Conservation (phyloP, 1,284 basidiomycete genomes). For the Cutaneotrichosporon sp. region DNA sequence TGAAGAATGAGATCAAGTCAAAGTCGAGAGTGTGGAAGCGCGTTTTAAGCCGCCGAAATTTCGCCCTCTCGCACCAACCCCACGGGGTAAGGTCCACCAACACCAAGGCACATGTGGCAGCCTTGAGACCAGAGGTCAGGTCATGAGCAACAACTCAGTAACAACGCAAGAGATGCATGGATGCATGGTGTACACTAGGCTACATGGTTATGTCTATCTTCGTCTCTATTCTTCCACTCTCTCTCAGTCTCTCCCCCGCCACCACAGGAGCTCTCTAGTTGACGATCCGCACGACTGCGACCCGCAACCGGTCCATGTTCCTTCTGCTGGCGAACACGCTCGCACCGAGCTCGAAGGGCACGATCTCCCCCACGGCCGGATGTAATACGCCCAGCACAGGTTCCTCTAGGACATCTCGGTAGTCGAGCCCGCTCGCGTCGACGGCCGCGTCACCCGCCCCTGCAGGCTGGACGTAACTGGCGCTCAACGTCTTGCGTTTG, state of each 20-base stretch:
- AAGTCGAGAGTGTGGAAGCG: neutral
- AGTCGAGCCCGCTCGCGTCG: slow-evolving; percentile 46
- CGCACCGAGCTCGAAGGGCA: slow-evolving; percentile 45
- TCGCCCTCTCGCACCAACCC: neutral
- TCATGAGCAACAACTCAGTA: too few species aligned
- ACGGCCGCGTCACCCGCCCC: slow-evolving; percentile 49
- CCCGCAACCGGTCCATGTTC: neutral
- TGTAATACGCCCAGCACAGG: slow-evolving; percentile 36
- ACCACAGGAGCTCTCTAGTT: slow-evolving; percentile 1
- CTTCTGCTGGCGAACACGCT: slow-evolving; percentile 34
- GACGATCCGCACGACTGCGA: slow-evolving; percentile 9
- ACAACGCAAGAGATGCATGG: neutral
- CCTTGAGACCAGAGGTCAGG: too few species aligned
- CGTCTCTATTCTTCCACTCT: neutral
- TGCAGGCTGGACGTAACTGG: slow-evolving; percentile 37
- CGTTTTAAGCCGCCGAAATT: neutral
- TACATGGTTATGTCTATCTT: neutral
- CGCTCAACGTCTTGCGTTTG: slow-evolving; percentile 3
- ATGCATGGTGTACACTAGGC: neutral
- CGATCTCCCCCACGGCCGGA: slow-evolving; percentile 34
- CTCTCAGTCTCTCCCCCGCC: neutral
- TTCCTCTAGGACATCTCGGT: slow-evolving; percentile 50
- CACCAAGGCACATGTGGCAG: too few species aligned
- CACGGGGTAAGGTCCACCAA: neutral
- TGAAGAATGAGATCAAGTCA: neutral